phyloP scores from a whole-genome alignment of 148 eudicot genomes.

The Diospyros lotus region DNA sequence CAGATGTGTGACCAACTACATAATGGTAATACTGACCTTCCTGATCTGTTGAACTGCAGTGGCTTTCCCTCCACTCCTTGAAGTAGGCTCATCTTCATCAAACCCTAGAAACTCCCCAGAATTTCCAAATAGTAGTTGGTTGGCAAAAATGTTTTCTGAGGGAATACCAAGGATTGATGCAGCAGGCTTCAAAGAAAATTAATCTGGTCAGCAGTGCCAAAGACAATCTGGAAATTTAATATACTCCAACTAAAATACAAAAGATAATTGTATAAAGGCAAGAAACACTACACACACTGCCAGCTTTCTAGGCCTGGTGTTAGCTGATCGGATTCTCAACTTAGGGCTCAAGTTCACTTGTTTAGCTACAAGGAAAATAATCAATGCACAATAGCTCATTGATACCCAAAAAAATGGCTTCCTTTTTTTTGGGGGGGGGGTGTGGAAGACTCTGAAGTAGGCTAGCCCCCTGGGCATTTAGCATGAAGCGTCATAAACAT shows the following conservation, averaged over 20 bases:
- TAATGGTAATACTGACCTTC: conserved; percentile 58
- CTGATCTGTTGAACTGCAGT: conserved; percentile 80
- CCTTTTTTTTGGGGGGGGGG: too few relatives aligned
- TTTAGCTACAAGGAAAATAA: too few relatives aligned
- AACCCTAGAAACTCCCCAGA: conserved; percentile 77
- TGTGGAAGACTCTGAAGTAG: too few relatives aligned
- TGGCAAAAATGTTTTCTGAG: conserved; percentile 71
- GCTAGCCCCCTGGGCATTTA: too few relatives aligned
- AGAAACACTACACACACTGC: too few relatives aligned
- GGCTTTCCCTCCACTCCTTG: conserved; percentile 96
- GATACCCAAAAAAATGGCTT: too few relatives aligned
- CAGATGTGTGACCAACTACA: background rate
- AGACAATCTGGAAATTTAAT: conserved; percentile 1
- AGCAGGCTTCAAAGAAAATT: conserved; percentile 58
- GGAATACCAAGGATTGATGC: conserved; percentile 87
- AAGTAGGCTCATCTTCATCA: conserved; percentile 83
- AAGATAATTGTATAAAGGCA: background rate
- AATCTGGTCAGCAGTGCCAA: conserved; percentile 10
- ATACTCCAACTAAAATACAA: background rate
- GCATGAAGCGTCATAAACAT: too few relatives aligned
- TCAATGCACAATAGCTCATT: too few relatives aligned
- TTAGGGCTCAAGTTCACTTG: too few relatives aligned
- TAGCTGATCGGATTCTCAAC: too few relatives aligned
- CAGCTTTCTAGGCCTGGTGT: too few relatives aligned
- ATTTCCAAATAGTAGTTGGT: conserved; percentile 65